phyloP scores from a whole-genome alignment of 352 stramenopile genomes.

The Elongisporangium senticosum region DNA sequence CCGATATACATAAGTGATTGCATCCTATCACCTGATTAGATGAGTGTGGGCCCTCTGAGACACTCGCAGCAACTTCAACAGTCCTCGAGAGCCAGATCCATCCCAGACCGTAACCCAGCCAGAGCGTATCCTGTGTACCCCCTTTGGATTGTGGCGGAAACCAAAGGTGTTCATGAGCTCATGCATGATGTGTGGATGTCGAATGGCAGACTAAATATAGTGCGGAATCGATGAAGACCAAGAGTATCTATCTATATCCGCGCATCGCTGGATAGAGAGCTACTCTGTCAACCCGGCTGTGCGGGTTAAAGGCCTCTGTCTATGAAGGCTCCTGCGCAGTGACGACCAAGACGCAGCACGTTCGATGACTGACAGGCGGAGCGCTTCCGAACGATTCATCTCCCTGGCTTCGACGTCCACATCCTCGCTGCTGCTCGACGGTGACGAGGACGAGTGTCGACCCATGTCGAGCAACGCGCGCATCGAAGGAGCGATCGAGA shows the following conservation, averaged over 20 bases:
- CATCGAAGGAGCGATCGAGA: slow-evolving; percentile 21
- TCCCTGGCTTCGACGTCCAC: background rate
- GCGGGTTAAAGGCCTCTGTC: background rate
- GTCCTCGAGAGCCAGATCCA: background rate
- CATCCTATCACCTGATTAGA: background rate
- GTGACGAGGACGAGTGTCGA: background rate
- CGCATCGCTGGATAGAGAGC: background rate
- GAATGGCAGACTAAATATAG: background rate
- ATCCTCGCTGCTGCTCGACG: background rate
- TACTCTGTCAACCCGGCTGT: background rate
- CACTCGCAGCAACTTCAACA: background rate
- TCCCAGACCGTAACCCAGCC: background rate
- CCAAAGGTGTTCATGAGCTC: background rate
- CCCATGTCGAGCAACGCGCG: slow-evolving; percentile 27
- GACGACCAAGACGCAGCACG: background rate
- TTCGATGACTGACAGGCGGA: background rate
- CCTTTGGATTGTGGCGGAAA: background rate
- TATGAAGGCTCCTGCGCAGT: background rate
- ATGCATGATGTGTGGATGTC: background rate
- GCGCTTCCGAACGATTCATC: background rate
- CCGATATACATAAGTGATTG: background rate
- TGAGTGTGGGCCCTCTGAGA: background rate
- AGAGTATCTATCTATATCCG: background rate
- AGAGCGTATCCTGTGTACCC: background rate
- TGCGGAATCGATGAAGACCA: background rate